phyloP scores from a whole-genome alignment of 2,329 filamentous ascomycete species.

The Nemania sp. region DNA sequence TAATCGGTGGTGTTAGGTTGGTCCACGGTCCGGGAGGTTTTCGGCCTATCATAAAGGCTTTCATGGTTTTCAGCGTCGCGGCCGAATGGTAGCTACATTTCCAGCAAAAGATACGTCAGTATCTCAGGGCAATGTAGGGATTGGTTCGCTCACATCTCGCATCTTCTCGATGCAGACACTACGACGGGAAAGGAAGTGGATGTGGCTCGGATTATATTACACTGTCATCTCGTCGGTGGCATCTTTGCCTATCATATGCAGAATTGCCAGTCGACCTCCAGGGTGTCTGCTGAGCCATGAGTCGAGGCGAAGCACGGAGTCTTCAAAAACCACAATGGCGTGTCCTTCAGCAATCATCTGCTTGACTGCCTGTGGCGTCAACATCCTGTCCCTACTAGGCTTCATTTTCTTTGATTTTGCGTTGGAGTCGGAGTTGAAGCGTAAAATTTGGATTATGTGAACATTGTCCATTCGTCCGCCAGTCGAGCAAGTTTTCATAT shows the following conservation, averaged over 20 bases:
- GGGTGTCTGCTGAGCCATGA: conserved; percentile 70
- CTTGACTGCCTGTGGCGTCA: conserved; percentile 62
- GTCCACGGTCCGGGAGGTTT: conserved; percentile 63
- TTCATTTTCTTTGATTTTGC: conserved; percentile 37
- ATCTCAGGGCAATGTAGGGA: conserved; percentile 1
- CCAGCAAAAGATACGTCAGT: conserved; percentile 6
- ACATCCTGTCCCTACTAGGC: conserved; percentile 53
- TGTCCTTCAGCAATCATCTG: conserved; percentile 66
- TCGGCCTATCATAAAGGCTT: conserved; percentile 70
- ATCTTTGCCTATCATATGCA: conserved; percentile 71
- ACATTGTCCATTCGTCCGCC: not conserved
- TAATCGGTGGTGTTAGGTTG: conserved; percentile 70
- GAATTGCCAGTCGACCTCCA: conserved; percentile 68
- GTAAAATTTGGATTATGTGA: not conserved
- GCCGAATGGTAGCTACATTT: conserved; percentile 67
- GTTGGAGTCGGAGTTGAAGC: conserved; percentile 7
- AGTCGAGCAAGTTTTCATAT: conserved; percentile 1
- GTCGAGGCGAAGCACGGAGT: conserved; percentile 66
- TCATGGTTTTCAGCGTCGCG: conserved; percentile 67
- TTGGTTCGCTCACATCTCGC: conserved; percentile 24
- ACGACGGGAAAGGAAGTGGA: conserved; percentile 7
- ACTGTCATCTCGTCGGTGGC: conserved; percentile 70
- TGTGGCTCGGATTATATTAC: conserved; percentile 55
- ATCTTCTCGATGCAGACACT: conserved; percentile 11
- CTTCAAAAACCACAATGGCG: conserved; percentile 68